Evolutionary conservation across 305 asterid genomes (phyloP).

Genomic region (Caryopteris hybrid): DNA sequence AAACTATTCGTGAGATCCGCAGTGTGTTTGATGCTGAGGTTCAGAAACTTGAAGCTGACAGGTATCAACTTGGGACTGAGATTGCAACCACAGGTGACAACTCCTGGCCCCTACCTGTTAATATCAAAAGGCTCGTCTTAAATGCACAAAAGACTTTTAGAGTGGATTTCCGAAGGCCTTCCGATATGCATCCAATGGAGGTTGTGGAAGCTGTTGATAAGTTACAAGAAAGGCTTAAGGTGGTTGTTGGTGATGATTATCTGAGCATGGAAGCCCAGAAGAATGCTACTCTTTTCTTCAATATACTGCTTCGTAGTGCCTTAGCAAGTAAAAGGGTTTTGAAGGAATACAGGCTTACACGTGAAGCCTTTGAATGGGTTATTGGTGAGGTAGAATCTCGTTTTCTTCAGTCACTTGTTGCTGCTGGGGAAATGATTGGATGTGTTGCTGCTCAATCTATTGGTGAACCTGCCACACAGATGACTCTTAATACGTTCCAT

Average conservation of each 20-base stretch:
- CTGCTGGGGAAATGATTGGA: constrained; percentile 98
- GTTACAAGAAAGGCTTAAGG: constrained; percentile 94
- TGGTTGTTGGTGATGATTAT: constrained; percentile 97
- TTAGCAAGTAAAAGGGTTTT: constrained; percentile 95
- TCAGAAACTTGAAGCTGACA: constrained; percentile 87
- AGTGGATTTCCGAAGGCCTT: constrained; percentile 91
- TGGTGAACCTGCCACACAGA: constrained; percentile 99
- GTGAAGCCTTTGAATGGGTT: constrained; percentile 99
- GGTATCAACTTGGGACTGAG: constrained; percentile 87
- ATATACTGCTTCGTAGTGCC: constrained; percentile 93
- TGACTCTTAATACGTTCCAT: constrained; percentile 97
- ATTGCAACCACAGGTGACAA: constrained; percentile 93
- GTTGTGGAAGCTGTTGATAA: constrained; percentile 98
- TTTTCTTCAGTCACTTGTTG: constrained; percentile 93
- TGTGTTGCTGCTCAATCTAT: constrained; percentile 98
- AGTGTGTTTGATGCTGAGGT: constrained; percentile 98
- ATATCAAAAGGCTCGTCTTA: constrained; percentile 80
- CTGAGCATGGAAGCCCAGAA: constrained; percentile 98
- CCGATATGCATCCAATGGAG: constrained; percentile 99
- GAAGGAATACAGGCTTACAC: constrained; percentile 87
- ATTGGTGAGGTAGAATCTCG: constrained; percentile 98
- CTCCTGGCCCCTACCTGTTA: constrained; percentile 92
- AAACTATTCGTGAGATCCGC: constrained; percentile 85
- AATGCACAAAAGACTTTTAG: constrained; percentile 96
- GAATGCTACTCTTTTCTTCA: constrained; percentile 96